Percentiles rank a stretch among this genome's conserved stretches.
phyloP scores from a whole-genome alignment of 1,284 basidiomycete genomes.

The Ustilago vetiveriae region DNA sequence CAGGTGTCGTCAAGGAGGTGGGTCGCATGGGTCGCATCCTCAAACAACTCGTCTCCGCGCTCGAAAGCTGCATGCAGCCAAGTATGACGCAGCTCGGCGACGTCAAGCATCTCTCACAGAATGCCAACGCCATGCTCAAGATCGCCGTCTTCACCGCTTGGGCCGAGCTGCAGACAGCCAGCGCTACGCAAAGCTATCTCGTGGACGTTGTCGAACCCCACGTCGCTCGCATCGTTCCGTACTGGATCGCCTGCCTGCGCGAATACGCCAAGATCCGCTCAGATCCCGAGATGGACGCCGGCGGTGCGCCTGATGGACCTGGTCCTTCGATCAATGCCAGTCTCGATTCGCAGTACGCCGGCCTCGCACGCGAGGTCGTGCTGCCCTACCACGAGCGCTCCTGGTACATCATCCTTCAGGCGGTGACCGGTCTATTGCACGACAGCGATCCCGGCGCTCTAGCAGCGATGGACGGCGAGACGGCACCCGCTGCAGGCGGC shows the following conservation, averaged over 20 bases:
- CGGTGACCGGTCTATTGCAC: constrained; percentile 83
- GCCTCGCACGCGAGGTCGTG: constrained; percentile 86
- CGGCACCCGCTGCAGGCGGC: constrained; percentile 53
- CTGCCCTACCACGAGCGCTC: constrained; percentile 76
- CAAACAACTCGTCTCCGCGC: constrained; percentile 79
- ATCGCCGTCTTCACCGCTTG: constrained; percentile 93
- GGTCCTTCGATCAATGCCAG: constrained; percentile 68
- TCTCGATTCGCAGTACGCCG: constrained; percentile 81
- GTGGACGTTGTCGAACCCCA: constrained; percentile 85
- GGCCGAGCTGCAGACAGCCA: constrained; percentile 90
- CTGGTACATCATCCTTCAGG: constrained; percentile 86
- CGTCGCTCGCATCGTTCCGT: constrained; percentile 76
- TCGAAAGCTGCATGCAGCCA: constrained; percentile 78
- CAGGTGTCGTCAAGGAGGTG: constrained; percentile 92
- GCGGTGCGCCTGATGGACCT: constrained; percentile 70
- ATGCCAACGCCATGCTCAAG: constrained; percentile 92
- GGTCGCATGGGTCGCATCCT: constrained; percentile 91
- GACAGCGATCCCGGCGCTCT: constrained; percentile 76
- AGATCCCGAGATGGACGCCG: constrained; percentile 75
- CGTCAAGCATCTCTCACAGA: constrained; percentile 85
- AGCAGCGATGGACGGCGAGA: constrained; percentile 80
- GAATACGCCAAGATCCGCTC: constrained; percentile 88
- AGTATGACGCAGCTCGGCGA: constrained; percentile 87
- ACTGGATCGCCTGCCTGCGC: constrained; percentile 88
- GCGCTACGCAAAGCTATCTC: constrained; percentile 79